These are phyloP conservation scores for Cryphonectria radicalis DNA, from an alignment of 2,329 filamentous ascomycete genomes.

Conservation along the genomic window DNA sequence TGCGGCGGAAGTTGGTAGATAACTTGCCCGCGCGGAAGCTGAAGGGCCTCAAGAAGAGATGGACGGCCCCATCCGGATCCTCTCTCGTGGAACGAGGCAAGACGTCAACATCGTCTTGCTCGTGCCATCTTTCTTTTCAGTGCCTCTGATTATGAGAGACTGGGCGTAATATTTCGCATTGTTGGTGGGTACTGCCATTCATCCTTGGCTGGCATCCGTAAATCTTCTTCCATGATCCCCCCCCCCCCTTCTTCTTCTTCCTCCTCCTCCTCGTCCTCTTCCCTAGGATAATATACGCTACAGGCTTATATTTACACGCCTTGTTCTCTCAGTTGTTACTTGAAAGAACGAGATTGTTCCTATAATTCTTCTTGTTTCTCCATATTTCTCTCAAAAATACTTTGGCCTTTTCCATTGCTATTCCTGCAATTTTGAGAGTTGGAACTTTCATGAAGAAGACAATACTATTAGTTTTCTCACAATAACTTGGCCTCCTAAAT, in stretches of 20 bases:
- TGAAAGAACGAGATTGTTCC: not conserved
- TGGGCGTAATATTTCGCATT: not conserved
- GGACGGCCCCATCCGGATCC: not conserved
- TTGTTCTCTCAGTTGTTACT: not conserved
- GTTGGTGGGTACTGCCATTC: not conserved
- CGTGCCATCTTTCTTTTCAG: too few species aligned
- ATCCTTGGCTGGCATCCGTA: not conserved
- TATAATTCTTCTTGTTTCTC: not conserved
- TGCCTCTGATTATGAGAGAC: not conserved
- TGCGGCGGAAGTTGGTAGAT: not conserved
- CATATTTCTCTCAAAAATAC: not conserved
- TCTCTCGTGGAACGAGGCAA: not conserved
- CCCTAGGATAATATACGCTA: not conserved
- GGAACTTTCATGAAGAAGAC: not conserved
- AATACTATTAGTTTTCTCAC: not conserved
- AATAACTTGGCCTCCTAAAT: not conserved
- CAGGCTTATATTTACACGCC: not conserved
- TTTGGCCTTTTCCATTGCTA: not conserved
- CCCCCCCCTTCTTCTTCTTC: not conserved
- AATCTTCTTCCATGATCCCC: not conserved
- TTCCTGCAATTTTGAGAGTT: not conserved
- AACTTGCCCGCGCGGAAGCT: not conserved
- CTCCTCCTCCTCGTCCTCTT: not conserved
- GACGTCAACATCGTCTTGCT: not conserved
- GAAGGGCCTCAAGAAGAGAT: not conserved